Conservation (phyloP, 495 filamentous ascomycete genomes). For the Aspergillus hancockii region DNA sequence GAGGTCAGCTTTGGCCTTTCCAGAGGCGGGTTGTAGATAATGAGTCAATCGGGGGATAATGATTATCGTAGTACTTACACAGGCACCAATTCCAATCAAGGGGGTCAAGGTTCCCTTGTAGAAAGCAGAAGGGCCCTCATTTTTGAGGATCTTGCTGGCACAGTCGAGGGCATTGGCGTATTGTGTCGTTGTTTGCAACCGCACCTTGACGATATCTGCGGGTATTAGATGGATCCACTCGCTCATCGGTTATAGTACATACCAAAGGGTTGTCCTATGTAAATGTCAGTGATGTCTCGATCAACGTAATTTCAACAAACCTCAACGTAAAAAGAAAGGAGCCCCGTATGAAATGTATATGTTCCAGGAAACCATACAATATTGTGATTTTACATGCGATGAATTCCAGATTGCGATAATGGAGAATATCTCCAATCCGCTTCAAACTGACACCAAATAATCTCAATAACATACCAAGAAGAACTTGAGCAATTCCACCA, state of each 20-base stretch:
- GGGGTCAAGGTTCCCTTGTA: slow-evolving; percentile 99
- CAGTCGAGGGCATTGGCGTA: slow-evolving; percentile 79
- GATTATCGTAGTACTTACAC: slow-evolving; percentile 53
- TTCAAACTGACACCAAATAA: neutral
- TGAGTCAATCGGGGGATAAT: neutral
- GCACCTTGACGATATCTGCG: slow-evolving; percentile 95
- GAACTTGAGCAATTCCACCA: slow-evolving; percentile 90
- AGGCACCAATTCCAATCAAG: slow-evolving; percentile 92
- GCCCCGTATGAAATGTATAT: neutral
- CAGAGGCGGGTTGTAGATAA: neutral
- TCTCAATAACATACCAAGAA: slow-evolving; percentile 70
- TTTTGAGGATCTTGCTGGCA: slow-evolving; percentile 78
- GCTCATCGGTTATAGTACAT: slow-evolving; percentile 22
- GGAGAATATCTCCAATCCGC: neutral
- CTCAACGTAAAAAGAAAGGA: neutral
- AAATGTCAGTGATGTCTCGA: slow-evolving; percentile 28
- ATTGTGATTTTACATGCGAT: neutral
- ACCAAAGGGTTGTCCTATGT: slow-evolving; percentile 89
- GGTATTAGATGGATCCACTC: slow-evolving; percentile 19
- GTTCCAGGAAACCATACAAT: neutral
- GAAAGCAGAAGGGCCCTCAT: slow-evolving; percentile 88
- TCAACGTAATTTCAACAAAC: neutral
- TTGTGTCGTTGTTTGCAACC: slow-evolving; percentile 82
- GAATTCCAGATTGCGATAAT: neutral
- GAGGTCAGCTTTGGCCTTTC: neutral